phyloP scores from a whole-genome alignment of 1,284 basidiomycete species.

The Mycosarcoma mackinlayi region DNA sequence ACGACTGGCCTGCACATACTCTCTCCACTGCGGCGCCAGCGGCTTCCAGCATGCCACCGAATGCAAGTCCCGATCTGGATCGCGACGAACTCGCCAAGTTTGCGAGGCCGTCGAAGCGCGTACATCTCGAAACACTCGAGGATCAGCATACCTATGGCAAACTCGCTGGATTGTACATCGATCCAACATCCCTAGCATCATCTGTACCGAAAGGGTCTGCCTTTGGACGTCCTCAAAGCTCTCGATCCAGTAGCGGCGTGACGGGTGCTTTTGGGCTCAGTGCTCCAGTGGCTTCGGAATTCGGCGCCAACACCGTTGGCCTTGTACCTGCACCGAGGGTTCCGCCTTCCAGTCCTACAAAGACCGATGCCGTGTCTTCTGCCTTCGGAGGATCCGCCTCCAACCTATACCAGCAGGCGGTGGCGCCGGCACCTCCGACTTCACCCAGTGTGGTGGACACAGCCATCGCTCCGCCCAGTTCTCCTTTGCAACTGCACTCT shows the following conservation, averaged over 20 bases:
- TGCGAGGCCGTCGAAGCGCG: slow-evolving; percentile 31
- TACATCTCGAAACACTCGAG: slow-evolving; percentile 38
- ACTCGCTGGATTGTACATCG: slow-evolving; percentile 41
- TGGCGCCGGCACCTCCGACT: slow-evolving; percentile 40
- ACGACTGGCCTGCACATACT: slow-evolving; percentile 24
- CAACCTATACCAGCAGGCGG: slow-evolving; percentile 32
- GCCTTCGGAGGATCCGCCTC: slow-evolving; percentile 16
- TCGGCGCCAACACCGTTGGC: slow-evolving; percentile 8
- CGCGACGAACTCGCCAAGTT: slow-evolving; percentile 42
- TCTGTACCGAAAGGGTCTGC: slow-evolving; percentile 10
- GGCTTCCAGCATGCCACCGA: neutral
- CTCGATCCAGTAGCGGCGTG: slow-evolving; percentile 28
- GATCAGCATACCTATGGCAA: slow-evolving; percentile 45
- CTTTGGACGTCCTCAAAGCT: slow-evolving; percentile 9
- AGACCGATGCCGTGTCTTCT: slow-evolving; percentile 8
- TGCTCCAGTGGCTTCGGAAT: slow-evolving; percentile 17
- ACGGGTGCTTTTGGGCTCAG: slow-evolving; percentile 38
- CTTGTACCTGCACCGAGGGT: slow-evolving; percentile 26
- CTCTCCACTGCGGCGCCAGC: slow-evolving; percentile 1
- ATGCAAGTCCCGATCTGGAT: slow-evolving; percentile 23
- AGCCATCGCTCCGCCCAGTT: slow-evolving; percentile 16
- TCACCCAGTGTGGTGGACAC: slow-evolving; percentile 23
- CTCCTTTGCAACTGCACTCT: slow-evolving; percentile 11
- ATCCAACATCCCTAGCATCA: slow-evolving; percentile 7
- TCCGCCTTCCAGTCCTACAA: slow-evolving; percentile 47